These are phyloP conservation scores for Termitomyces sp. DNA, from an alignment of 768 basidiomycete species.

Conservation along the genomic window DNA sequence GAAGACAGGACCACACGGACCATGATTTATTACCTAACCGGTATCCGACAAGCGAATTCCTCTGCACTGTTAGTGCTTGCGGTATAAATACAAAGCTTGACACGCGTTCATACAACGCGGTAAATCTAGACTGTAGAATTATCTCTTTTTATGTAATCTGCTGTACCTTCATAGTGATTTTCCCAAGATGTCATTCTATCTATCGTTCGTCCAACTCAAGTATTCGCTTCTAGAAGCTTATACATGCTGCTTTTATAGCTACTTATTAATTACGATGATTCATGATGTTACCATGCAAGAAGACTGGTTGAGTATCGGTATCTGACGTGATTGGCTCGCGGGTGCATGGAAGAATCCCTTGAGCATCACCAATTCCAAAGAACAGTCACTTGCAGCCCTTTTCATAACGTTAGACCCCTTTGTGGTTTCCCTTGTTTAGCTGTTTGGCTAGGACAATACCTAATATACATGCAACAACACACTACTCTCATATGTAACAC, in stretches of 20 bases:
- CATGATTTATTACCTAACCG: too few relatives aligned
- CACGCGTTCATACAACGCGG: background rate
- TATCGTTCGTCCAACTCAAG: background rate
- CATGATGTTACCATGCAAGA: background rate
- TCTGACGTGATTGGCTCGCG: background rate
- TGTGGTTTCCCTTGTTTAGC: too few relatives aligned
- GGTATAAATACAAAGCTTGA: background rate
- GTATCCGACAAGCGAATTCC: background rate
- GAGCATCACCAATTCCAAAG: background rate
- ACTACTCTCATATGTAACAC: too few relatives aligned
- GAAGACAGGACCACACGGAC: background rate
- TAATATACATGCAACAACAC: too few relatives aligned
- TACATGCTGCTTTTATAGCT: background rate
- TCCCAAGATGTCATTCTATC: background rate
- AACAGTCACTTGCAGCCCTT: background rate
- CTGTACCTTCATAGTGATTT: background rate
- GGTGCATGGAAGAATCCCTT: background rate
- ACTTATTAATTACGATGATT: background rate
- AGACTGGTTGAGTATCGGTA: background rate
- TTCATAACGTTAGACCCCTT: too few relatives aligned
- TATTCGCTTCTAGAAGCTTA: background rate
- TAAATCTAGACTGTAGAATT: background rate
- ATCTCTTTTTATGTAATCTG: background rate
- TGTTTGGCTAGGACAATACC: too few relatives aligned
- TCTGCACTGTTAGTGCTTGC: background rate